Conservation (phyloP, 2,329 filamentous ascomycete species). For the Hymenoscyphus occultus region DNA sequence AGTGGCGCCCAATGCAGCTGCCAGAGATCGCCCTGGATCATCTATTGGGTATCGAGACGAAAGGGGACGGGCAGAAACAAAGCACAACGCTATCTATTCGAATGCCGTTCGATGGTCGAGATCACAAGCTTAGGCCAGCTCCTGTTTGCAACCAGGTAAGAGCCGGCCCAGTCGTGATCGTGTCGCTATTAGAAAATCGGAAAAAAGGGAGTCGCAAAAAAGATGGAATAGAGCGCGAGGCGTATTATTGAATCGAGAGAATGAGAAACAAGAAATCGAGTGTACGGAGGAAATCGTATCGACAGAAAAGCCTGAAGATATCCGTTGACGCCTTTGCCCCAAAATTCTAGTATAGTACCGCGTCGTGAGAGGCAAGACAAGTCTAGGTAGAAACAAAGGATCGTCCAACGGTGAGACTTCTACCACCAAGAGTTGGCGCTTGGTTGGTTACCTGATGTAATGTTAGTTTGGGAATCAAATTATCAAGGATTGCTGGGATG, state of each 20-base stretch:
- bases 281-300: conserved; percentile 17
- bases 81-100: conserved; percentile 40
- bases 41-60: conserved; percentile 37
- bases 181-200: conserved; percentile 35
- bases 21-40: conserved; percentile 34
- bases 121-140: conserved; percentile 28
- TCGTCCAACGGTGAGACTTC: conserved; percentile 26
- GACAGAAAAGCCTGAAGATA: conserved; percentile 26
- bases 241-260: conserved; percentile 24
- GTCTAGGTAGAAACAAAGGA: conserved; percentile 27
- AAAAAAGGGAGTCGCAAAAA: conserved; percentile 25
- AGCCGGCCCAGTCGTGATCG: conserved; percentile 30
- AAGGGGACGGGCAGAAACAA: conserved; percentile 35
- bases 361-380: conserved; percentile 15
- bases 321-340: conserved; percentile 32
- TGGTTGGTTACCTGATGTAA: conserved; percentile 47
- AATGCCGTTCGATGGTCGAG: conserved; percentile 37
- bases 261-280: conserved; percentile 18
- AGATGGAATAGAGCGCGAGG: conserved; percentile 22
- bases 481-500: neutral
- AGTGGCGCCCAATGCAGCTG: conserved; percentile 35
- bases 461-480: conserved; percentile 1
- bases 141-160: conserved; percentile 27
- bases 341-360: conserved; percentile 13
- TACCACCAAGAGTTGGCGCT: conserved; percentile 57